Conservation (phyloP, 306 rosid species). For the peach (Prunus persica) region Prunus_persica_NCBIv2 NC_034013.1:6271001-6271500, state of each 20-base stretch:
- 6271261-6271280: background rate
- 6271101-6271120: constrained; percentile 61
- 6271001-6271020: constrained; percentile 74
- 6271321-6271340: constrained; percentile 64
- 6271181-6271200: background rate
- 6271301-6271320: constrained; percentile 56
- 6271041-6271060: constrained; percentile 70
- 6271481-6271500: background rate
- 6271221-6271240: background rate
- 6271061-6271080: constrained; percentile 50
- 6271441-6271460: background rate
- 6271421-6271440: background rate
- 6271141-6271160: constrained; percentile 59
- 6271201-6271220: background rate
- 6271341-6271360: constrained; percentile 76
- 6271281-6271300: background rate
- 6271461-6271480: background rate
- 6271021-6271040: constrained; percentile 74
- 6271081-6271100: constrained; percentile 46
- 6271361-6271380: constrained; percentile 70
- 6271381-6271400: constrained; percentile 33
- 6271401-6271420: constrained; percentile 14
- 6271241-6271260: background rate
- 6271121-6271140: constrained; percentile 70
- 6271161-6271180: background rate